A percentile compares a stretch with the other conserved stretches of the same genome.
Conservation (phyloP, 2,329 filamentous ascomycete species). For the Calycina herbarum region DNA sequence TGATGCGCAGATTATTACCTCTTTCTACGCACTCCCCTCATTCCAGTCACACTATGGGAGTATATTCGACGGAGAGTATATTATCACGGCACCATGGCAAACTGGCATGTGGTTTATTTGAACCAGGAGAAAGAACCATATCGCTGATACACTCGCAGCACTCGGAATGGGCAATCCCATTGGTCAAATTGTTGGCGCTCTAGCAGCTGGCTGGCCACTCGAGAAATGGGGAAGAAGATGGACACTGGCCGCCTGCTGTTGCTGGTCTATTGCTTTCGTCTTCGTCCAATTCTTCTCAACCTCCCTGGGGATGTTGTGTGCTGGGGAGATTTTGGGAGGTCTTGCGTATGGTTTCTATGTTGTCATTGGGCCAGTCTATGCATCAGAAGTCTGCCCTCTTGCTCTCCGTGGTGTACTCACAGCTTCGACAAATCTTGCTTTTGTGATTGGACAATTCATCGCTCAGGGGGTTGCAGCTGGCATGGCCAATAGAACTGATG, state of each 20-base stretch:
- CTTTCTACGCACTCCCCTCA: constrained; percentile 31
- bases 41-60: constrained; percentile 16
- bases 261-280: too few species aligned
- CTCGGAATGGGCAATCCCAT: too few species aligned
- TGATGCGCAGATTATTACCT: constrained; percentile 28
- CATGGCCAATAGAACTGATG: constrained; percentile 18
- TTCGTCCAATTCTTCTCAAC: too few species aligned
- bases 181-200: too few species aligned
- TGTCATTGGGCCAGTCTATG: constrained; percentile 38
- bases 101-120: not conserved
- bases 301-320: too few species aligned
- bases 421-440: constrained; percentile 53
- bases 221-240: too few species aligned
- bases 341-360: constrained; percentile 45
- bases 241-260: too few species aligned
- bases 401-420: constrained; percentile 50
- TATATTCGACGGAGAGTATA: too few species aligned
- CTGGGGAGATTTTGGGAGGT: too few species aligned
- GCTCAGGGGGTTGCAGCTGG: constrained; percentile 46
- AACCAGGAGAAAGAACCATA: not conserved
- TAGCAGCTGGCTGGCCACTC: too few species aligned
- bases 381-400: constrained; percentile 52
- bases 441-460: constrained; percentile 49
- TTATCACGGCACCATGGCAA: too few species aligned
- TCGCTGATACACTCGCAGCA: too few species aligned